Conservation (phyloP, 805 yeast genomes). For the Yamadazyma sp. region DNA sequence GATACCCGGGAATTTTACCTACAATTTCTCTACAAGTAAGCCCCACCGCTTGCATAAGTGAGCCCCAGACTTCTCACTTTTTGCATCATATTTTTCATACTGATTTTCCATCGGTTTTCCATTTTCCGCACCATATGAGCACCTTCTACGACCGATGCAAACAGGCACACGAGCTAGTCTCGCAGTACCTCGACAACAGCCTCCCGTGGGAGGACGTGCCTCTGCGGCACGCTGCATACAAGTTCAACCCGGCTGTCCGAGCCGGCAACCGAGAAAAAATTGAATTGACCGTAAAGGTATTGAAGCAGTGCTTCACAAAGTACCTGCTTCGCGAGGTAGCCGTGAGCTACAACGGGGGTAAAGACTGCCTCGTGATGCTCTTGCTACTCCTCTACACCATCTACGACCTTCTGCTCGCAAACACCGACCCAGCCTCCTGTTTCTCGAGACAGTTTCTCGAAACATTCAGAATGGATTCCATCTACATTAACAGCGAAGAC, state of each 20-base stretch:
- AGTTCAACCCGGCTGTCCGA: conserved; percentile 6
- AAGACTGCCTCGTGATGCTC: conserved; percentile 91
- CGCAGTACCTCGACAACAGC: conserved; percentile 28
- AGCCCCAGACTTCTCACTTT: too few relatives aligned
- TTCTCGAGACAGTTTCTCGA: conserved; percentile 15
- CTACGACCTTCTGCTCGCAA: conserved; percentile 22
- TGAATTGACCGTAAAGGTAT: conserved; percentile 25
- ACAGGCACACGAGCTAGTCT: conserved; percentile 33
- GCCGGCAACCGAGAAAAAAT: conserved; percentile 27
- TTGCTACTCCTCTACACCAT: conserved; percentile 64
- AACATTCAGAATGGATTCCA: conserved; percentile 49
- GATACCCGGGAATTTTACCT: conserved; percentile 68
- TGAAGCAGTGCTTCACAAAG: conserved; percentile 25
- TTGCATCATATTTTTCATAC: too few relatives aligned
- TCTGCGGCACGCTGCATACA: background rate
- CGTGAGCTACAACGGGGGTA: conserved; percentile 92
- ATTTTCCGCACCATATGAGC: too few relatives aligned
- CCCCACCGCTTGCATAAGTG: conserved; percentile 1
- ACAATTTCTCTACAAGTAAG: conserved; percentile 58
- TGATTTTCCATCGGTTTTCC: too few relatives aligned
- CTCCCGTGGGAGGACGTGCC: conserved; percentile 18
- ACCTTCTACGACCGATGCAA: conserved; percentile 23
- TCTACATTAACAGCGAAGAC: conserved; percentile 72
- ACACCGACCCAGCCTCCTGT: background rate
- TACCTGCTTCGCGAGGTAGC: conserved; percentile 55